These are phyloP conservation scores for Jatropha multifida DNA, from an alignment of 441 rosid genomes.

Conservation along the genomic window DNA sequence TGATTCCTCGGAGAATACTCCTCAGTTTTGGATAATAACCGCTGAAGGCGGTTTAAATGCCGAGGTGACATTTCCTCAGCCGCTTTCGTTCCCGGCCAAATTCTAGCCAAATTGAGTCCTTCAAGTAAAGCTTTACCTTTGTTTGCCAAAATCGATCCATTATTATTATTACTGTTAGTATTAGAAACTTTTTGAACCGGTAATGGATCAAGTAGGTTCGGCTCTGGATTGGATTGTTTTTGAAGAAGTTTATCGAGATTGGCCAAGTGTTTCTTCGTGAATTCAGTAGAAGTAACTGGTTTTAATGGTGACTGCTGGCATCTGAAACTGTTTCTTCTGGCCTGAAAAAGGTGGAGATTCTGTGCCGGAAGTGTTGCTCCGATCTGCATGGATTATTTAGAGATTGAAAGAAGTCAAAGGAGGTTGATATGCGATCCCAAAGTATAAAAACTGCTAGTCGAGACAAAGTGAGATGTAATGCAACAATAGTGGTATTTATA, in stretches of 20 bases:
- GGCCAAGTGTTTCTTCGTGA: constrained; percentile 50
- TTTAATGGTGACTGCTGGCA: constrained; percentile 47
- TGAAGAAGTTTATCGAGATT: constrained; percentile 69
- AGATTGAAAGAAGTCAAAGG: constrained; percentile 10
- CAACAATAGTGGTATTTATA: constrained; percentile 33
- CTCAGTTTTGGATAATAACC: constrained; percentile 62
- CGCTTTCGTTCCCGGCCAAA: constrained; percentile 78
- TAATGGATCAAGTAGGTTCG: constrained; percentile 13
- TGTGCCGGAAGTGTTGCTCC: constrained; percentile 42
- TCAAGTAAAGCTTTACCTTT: constrained; percentile 40
- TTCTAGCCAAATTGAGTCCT: constrained; percentile 52
- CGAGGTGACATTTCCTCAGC: constrained; percentile 92
- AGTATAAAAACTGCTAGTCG: background rate
- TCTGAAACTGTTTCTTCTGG: constrained; percentile 41
- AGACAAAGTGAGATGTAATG: constrained; percentile 8
- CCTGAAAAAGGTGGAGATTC: constrained; percentile 36
- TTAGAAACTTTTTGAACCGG: constrained; percentile 22
- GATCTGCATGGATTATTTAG: constrained; percentile 40
- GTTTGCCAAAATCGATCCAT: constrained; percentile 24
- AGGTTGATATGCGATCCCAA: background rate
- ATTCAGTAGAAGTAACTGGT: constrained; percentile 34
- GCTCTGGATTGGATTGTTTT: constrained; percentile 26
- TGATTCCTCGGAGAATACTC: constrained; percentile 82
- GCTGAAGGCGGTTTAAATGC: constrained; percentile 57
- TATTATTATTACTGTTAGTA: background rate